Percentiles rank a stretch among this genome's conserved stretches.
These are phyloP conservation scores for Coemansia sp. DNA, from an alignment of 192 early-diverging fungal species.

Conservation along the genomic window DNA sequence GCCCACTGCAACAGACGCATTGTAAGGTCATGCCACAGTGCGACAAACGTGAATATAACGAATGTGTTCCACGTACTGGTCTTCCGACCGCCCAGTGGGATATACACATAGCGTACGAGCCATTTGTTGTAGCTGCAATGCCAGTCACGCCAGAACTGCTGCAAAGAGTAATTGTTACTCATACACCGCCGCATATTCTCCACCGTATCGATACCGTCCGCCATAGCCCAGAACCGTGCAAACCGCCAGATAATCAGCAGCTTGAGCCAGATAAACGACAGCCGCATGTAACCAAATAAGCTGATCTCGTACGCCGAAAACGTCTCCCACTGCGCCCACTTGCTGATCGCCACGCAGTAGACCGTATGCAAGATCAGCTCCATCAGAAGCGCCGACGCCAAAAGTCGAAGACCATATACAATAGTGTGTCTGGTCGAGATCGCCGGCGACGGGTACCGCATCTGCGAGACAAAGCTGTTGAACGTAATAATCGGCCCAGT, in stretches of 20 bases:
- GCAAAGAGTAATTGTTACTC: conserved; percentile 92
- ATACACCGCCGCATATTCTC: conserved; percentile 99
- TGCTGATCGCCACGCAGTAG: conserved; percentile 90
- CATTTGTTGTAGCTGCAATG: conserved; percentile 93
- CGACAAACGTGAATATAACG: conserved; percentile 95
- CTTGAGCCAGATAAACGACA: conserved; percentile 95
- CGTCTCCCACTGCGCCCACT: conserved; percentile 83
- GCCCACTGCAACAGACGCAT: conserved; percentile 86
- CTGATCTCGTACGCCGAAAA: conserved; percentile 79
- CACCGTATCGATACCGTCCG: conserved; percentile 83
- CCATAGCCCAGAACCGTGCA: conserved; percentile 93
- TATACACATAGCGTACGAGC: conserved; percentile 85
- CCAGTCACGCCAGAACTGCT: conserved; percentile 97
- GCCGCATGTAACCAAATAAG: conserved; percentile 86
- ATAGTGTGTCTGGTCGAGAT: conserved; percentile 12
- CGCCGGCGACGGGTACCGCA: conserved; percentile 59
- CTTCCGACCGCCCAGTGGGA: conserved; percentile 84
- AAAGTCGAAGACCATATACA: conserved; percentile 72
- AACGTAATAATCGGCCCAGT: conserved; percentile 95
- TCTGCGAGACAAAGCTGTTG: conserved; percentile 89
- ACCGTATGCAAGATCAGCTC: conserved; percentile 86
- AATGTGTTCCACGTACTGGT: conserved; percentile 78
- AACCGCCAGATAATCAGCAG: conserved; percentile 96
- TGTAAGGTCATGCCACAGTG: conserved; percentile 95
- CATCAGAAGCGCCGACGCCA: conserved; percentile 72